phyloP scores from a whole-genome alignment of 2,329 filamentous ascomycete genomes.

The Leptographium procerum region DNA sequence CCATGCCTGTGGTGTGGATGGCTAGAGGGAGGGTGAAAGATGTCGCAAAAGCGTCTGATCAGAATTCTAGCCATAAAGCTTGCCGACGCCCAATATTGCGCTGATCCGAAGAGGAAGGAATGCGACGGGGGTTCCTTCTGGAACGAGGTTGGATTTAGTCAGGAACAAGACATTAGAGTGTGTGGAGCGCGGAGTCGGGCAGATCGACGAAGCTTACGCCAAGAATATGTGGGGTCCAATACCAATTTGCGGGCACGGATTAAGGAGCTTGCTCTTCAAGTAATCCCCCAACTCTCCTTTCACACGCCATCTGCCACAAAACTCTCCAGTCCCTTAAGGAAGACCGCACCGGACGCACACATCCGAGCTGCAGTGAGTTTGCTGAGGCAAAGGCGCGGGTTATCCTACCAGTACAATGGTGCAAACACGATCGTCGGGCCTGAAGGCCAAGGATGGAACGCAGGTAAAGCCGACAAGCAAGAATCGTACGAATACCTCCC shows the following conservation, averaged over 20 bases:
- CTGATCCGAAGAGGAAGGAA: not conserved
- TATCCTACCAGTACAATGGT: conserved; percentile 3
- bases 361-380: not conserved
- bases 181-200: not conserved
- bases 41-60: not conserved
- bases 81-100: too few relatives aligned
- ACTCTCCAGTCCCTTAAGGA: not conserved
- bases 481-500: conserved; percentile 27
- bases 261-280: not conserved
- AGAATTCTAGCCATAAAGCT: too few relatives aligned
- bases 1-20: not conserved
- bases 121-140: not conserved
- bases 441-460: conserved; percentile 8
- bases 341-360: not conserved
- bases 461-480: conserved; percentile 18
- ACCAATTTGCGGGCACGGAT: not conserved
- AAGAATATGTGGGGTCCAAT: not conserved
- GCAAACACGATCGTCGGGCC: conserved; percentile 20
- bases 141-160: not conserved
- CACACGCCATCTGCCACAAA: not conserved
- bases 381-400: not conserved
- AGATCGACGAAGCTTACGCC: not conserved
- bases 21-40: not conserved
- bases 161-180: not conserved
- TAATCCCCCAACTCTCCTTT: not conserved